These are phyloP conservation scores for Colletotrichum melonis DNA, from an alignment of 2,329 filamentous ascomycete species.

Conservation along the genomic window DNA sequence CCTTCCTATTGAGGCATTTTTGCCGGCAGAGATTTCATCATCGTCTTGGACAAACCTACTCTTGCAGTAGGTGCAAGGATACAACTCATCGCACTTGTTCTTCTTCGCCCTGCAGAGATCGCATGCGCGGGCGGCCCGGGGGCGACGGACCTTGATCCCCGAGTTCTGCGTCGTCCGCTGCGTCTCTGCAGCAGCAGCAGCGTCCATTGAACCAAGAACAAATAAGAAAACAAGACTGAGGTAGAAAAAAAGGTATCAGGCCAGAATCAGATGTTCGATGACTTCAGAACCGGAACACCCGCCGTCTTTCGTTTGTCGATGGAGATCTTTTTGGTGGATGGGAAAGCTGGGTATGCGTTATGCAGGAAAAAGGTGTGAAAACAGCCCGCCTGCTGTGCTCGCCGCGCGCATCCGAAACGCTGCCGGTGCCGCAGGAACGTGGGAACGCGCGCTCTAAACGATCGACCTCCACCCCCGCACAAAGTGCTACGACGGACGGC, in stretches of 20 bases:
- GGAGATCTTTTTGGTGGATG: not conserved
- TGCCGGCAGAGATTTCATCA: not conserved
- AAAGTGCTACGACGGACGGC: not conserved
- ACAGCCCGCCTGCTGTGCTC: conserved; percentile 1
- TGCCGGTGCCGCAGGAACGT: conserved; percentile 19
- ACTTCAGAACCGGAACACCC: conserved; percentile 20
- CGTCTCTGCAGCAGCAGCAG: conserved; percentile 13
- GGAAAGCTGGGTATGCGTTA: conserved; percentile 5
- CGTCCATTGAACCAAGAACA: not conserved
- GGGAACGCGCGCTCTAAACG: not conserved
- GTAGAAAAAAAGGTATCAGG: not conserved
- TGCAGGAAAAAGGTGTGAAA: conserved; percentile 5
- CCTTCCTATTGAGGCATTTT: not conserved
- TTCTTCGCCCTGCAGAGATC: conserved; percentile 30
- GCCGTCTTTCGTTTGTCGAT: not conserved
- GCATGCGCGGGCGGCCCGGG: conserved; percentile 30
- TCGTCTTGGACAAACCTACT: conserved; percentile 43
- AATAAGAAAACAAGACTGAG: not conserved
- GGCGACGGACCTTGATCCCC: conserved; percentile 33
- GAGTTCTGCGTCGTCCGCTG: conserved; percentile 32
- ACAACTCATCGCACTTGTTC: conserved; percentile 36
- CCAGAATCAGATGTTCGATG: conserved; percentile 1
- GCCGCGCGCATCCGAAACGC: conserved; percentile 25
- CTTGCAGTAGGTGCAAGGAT: conserved; percentile 53
- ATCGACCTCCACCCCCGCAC: conserved; percentile 26